Evolutionary conservation across 192 early-diverging fungal genomes (phyloP).

Genomic region (Entomortierella beljakovae): DNA sequence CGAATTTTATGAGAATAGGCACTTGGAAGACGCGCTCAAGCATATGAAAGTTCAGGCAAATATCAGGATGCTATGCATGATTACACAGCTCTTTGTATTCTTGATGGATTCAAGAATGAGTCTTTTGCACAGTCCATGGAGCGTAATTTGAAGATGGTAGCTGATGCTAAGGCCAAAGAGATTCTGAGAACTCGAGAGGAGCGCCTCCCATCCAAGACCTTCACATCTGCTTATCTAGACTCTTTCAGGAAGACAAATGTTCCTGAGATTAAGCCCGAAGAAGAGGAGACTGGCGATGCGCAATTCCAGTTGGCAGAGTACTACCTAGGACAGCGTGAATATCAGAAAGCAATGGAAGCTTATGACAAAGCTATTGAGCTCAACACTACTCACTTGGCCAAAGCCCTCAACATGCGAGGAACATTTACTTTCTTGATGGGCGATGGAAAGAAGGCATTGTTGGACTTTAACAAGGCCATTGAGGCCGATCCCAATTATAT

Average conservation of each 20-base stretch:
- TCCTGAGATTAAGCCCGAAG: slow-evolving; percentile 31
- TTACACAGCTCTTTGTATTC: slow-evolving; percentile 91
- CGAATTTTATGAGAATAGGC: slow-evolving; percentile 15
- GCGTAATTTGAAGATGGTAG: slow-evolving; percentile 87
- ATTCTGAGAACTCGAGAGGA: slow-evolving; percentile 68
- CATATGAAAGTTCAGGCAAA: slow-evolving; percentile 64
- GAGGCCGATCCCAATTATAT: slow-evolving; percentile 81
- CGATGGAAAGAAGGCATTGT: slow-evolving; percentile 76
- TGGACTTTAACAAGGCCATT: slow-evolving; percentile 84
- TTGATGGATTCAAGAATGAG: slow-evolving; percentile 95
- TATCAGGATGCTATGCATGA: slow-evolving; percentile 73
- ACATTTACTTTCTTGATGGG: slow-evolving; percentile 93
- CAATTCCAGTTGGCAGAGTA: slow-evolving; percentile 68
- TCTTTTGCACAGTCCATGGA: slow-evolving; percentile 84
- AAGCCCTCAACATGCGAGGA: slow-evolving; percentile 87
- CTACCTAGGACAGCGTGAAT: slow-evolving; percentile 63
- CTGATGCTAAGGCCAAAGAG: slow-evolving; percentile 81
- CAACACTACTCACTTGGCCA: slow-evolving; percentile 64
- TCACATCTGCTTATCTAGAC: slow-evolving; percentile 94
- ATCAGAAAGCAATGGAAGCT: slow-evolving; percentile 68
- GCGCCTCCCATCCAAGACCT: slow-evolving; percentile 90
- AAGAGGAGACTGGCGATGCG: slow-evolving; percentile 57
- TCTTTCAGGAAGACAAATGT: slow-evolving; percentile 71
- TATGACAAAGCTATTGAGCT: slow-evolving; percentile 75
- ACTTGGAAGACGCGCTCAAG: slow-evolving; percentile 67